Conservation (phyloP, 768 basidiomycete genomes). For the Kondoa malvinella region DNA sequence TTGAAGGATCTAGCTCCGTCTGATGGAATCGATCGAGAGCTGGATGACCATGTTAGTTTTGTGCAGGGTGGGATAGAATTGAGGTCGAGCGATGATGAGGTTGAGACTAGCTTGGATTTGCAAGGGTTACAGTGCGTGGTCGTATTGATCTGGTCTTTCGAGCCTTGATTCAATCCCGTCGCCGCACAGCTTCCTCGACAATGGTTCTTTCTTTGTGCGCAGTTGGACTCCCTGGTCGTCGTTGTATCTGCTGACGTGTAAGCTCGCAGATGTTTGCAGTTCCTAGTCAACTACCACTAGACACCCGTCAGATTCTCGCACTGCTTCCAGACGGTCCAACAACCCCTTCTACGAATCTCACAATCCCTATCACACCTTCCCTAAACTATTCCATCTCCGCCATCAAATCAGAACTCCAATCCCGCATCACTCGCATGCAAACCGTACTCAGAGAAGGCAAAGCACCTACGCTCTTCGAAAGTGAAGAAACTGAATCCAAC, state of each 20-base stretch:
- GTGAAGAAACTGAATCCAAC: neutral
- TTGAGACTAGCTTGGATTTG: conserved; percentile 17
- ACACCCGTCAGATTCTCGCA: conserved; percentile 12
- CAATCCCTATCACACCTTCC: neutral
- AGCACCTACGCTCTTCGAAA: neutral
- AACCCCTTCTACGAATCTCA: neutral
- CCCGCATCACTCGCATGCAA: conserved; percentile 3
- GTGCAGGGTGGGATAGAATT: conserved; percentile 2
- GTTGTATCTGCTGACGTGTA: neutral
- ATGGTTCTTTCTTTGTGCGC: conserved; percentile 19
- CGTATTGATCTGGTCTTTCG: no score
- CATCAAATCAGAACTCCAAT: neutral
- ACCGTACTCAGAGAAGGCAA: neutral
- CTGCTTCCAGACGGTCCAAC: conserved; percentile 5
- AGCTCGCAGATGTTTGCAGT: conserved; percentile 18
- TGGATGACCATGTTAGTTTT: conserved; percentile 7
- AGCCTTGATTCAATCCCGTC: neutral
- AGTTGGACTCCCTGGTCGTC: neutral
- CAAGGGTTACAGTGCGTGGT: conserved; percentile 25
- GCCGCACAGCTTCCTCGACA: conserved; percentile 19
- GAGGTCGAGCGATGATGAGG: neutral
- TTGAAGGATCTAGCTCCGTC: conserved; percentile 10
- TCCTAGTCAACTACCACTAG: conserved; percentile 2
- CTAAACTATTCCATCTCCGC: neutral
- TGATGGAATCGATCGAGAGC: conserved; percentile 6